These are phyloP conservation scores for Rubroboletus satanas DNA, from an alignment of 768 basidiomycete genomes.

Conservation along the genomic window DNA sequence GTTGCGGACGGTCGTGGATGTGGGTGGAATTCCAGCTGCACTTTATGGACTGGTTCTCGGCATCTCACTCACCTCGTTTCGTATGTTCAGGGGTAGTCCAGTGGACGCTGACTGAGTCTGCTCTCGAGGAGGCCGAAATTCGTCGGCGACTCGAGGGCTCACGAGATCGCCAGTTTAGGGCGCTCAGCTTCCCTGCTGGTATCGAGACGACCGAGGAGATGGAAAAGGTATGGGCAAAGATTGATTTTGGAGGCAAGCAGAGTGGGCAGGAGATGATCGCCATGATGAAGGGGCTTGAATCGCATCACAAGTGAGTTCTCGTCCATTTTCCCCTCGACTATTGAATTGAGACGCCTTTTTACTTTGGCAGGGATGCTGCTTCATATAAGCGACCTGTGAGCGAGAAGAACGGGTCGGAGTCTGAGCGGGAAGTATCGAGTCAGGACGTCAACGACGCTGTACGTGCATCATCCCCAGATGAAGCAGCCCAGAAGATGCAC, in stretches of 20 bases:
- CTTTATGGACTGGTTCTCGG: not conserved
- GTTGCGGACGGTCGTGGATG: conserved; percentile 18
- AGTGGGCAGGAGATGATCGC: not conserved
- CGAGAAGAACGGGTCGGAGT: not conserved
- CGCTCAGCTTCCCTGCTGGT: conserved; percentile 48
- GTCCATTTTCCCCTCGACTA: too few species aligned
- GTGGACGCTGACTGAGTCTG: conserved; percentile 50
- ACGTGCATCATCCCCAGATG: not conserved
- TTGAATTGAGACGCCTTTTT: not conserved
- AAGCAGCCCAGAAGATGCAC: not conserved
- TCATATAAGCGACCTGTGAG: not conserved
- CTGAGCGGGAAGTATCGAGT: not conserved
- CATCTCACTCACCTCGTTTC: not conserved
- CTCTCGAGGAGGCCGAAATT: conserved; percentile 32
- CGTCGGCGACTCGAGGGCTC: conserved; percentile 33
- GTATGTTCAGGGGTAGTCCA: conserved; percentile 53
- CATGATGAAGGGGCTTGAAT: not conserved
- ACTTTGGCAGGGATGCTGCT: not conserved
- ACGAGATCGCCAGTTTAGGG: conserved; percentile 43
- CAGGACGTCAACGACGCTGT: not conserved
- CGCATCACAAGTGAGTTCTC: conserved; percentile 3
- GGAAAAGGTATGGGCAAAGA: conserved; percentile 29
- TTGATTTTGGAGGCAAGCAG: conserved; percentile 27
- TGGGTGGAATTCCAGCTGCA: conserved; percentile 1
- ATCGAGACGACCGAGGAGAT: conserved; percentile 31